Base-by-base conservation (phyloP, 192 early-diverging fungal species). In the Coemansia asiatica region DNA sequence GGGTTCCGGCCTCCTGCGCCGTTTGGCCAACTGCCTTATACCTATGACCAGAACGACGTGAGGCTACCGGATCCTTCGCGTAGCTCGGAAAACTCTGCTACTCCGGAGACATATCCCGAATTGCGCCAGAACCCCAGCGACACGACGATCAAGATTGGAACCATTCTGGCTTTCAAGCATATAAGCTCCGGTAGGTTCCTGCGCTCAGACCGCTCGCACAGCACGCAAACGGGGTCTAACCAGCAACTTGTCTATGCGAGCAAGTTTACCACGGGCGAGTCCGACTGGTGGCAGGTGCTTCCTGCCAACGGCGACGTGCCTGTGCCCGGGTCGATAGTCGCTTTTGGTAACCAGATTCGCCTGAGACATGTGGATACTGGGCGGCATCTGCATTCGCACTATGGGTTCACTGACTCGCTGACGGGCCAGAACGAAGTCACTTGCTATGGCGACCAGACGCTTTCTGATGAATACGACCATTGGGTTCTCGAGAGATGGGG, bases 391-490 rank as follows among this genome's bases (percentile, higher is more conserved):
- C 86, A 86, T 49, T 87, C 86, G 50, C 86, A 87, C 75, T 72
- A 70, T 18, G 75, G 68, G 35, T 76, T 74, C 53, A 53, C 25
- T 13, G 75, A 77, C 35, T 64, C 82, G 15, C 56, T 47, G 48
- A 81, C 83, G 15, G 75, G 79, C 13, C 85, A 86, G 64, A 85
- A 87, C 66, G 86, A 87, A 68, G 81, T 76, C 18, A 83, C 83
- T 12, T 79, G 73, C 23, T 85, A 67, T 63, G 86, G 86, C 31
- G 75, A 86, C 61, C 75, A 82, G 49, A 44, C 64, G n/a, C 38
- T 50, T 25, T 82, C 71, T 16, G 86, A 87, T 48, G 68, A 81
- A 58, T 86, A 87, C 67, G 86, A 87, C 68, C 73, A 86, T 19
- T 87, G 86, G 86, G 58, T 77, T 9, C 63, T 87, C 22, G 81